Base-by-base conservation (phyloP, 2,329 filamentous ascomycete genomes). In the Colletotrichum tamarilloi region DNA sequence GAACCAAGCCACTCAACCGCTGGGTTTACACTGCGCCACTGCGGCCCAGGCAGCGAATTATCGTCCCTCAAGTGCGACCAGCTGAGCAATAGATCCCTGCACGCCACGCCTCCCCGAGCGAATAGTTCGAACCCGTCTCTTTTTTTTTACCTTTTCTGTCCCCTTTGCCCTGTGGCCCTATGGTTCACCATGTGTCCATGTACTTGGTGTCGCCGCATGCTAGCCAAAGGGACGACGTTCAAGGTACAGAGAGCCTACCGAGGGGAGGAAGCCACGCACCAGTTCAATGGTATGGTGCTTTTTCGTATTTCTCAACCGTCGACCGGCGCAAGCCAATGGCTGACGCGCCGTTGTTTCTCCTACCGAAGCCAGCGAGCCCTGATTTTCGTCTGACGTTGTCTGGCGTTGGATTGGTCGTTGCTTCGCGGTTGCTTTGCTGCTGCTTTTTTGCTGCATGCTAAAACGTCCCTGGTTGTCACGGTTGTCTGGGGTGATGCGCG, bases 401-500 rank as follows among this genome's bases (percentile, higher is more conserved):
- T 35, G 32, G 32, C 32, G 32, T 35, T 58, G 42, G 42, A 49
- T 49, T 49, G 42, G 42, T 22, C 30, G 26, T 56, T 24, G 14
- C 30, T 16, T 62, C 46, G 60, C 35, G 57, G 35, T 28, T 59
- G 59, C 58, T 58, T 52, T 69, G 58, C 65, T 67, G 42, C 42
- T 49, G 42, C 19, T 42, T 42, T 19, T 19, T 68, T 69, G 65
- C 70, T 49, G 70, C 66, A 59, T 60, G 59, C 60, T 60, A 59
- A 52, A 49, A 55, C 38, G 38, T 42, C 16, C 16, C 38, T 42
- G 38, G 38, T 24, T 65, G 28, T 30, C 28, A 55, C 60, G 67
- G 70, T 73, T 73, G 42, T 73, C 70, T 73, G 67, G 67, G 70
- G 70, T 73, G 70, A 73, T 70, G 70, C 55, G 70, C 67, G 60